Conservation (phyloP, 2,329 filamentous ascomycete species). For the Penicillium sp. region DNA sequence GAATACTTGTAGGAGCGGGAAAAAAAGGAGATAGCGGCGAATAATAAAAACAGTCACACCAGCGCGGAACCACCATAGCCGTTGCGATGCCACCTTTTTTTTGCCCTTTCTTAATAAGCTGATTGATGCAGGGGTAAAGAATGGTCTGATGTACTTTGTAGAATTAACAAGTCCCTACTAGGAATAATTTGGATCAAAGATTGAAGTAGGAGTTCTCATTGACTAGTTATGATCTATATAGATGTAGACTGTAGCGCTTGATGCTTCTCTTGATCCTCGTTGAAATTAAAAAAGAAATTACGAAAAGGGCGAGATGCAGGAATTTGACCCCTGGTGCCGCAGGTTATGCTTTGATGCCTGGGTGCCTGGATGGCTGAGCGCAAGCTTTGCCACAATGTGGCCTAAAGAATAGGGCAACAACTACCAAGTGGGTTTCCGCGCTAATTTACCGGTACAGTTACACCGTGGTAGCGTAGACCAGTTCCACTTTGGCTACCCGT, state of each 20-base stretch:
- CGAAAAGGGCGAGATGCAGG: not conserved
- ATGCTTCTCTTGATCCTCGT: not conserved
- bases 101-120: conserved; percentile 17
- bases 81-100: conserved; percentile 12
- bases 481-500: conserved; percentile 7
- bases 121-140: conserved; percentile 3
- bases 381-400: not conserved
- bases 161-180: too few species aligned
- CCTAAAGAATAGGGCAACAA: conserved; percentile 1
- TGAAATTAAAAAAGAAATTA: not conserved
- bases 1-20: conserved; percentile 11
- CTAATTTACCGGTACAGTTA: too few species aligned
- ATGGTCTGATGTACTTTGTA: conserved; percentile 8
- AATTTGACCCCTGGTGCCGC: conserved; percentile 4
- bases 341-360: conserved; percentile 2
- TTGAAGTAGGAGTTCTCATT: not conserved
- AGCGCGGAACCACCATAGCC: conserved; percentile 33
- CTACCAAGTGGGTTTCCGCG: too few species aligned
- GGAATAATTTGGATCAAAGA: too few species aligned
- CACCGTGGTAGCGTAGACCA: not conserved
- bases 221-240: not conserved
- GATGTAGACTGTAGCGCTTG: not conserved
- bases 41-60: conserved; percentile 31
- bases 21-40: conserved; percentile 15
- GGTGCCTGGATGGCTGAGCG: not conserved